Conservation (phyloP, 2,329 filamentous ascomycete species). For the Hymenotorrendiella dingleyae region DNA sequence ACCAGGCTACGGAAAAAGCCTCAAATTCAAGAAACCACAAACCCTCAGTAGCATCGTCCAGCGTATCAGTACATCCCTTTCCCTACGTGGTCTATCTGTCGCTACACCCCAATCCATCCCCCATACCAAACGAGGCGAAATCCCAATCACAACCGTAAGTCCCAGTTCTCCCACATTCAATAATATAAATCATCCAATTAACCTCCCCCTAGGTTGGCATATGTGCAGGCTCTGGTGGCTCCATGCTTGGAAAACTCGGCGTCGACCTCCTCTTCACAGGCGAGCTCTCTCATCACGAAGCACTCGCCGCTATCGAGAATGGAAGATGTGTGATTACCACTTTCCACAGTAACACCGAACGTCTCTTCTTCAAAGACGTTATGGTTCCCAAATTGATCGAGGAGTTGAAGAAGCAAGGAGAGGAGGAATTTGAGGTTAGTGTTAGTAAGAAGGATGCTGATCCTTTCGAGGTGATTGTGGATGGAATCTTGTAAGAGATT, state of each 20-base stretch:
- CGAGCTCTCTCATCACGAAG: slow-evolving; percentile 90
- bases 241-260: slow-evolving; percentile 61
- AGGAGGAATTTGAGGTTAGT: slow-evolving; percentile 43
- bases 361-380: slow-evolving; percentile 69
- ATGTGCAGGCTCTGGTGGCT: slow-evolving; percentile 82
- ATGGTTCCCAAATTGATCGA: slow-evolving; percentile 47
- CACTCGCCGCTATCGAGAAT: slow-evolving; percentile 76
- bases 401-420: slow-evolving; percentile 12
- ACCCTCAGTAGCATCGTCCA: slow-evolving; percentile 19
- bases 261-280: slow-evolving; percentile 86
- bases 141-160: too few relatives aligned
- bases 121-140: slow-evolving; percentile 11
- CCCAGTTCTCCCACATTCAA: too few relatives aligned
- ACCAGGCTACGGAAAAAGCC: slow-evolving; percentile 30
- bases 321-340: slow-evolving; percentile 77
- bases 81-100: slow-evolving; percentile 19
- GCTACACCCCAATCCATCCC: slow-evolving; percentile 27
- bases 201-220: slow-evolving; percentile 72
- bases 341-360: slow-evolving; percentile 91
- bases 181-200: too few relatives aligned
- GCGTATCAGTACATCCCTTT: slow-evolving; percentile 21
- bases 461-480: slow-evolving; percentile 70
- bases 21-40: slow-evolving; percentile 24
- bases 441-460: slow-evolving; percentile 79
- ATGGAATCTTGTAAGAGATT: neutral